phyloP scores from a whole-genome alignment of 2,329 filamentous ascomycete species.

The Polytolypa hystricis region DNA sequence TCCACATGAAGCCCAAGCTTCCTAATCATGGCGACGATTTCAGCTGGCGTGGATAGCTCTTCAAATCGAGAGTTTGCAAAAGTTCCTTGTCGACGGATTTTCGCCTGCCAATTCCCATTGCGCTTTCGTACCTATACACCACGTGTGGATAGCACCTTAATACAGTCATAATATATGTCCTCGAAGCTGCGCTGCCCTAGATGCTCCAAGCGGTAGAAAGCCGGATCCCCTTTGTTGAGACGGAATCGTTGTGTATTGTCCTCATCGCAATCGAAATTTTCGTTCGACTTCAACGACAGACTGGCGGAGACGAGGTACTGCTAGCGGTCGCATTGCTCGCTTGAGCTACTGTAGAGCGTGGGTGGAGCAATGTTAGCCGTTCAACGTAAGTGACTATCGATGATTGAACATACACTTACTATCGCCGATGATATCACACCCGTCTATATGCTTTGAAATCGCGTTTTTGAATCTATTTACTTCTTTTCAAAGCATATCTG shows the following conservation, averaged over 20 bases:
- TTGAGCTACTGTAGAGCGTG: too few relatives aligned
- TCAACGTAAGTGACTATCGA: too few relatives aligned
- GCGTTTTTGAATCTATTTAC: too few relatives aligned
- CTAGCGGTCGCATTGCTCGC: conserved; percentile 7
- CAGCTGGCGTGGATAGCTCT: conserved; percentile 14
- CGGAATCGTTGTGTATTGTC: conserved; percentile 7
- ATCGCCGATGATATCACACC: too few relatives aligned
- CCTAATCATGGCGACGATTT: conserved; percentile 11
- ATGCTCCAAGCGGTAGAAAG: conserved; percentile 12
- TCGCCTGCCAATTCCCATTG: conserved; percentile 18
- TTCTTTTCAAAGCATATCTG: too few relatives aligned
- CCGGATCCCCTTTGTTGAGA: conserved; percentile 12
- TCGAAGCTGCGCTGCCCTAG: conserved; percentile 12
- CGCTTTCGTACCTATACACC: conserved; percentile 19
- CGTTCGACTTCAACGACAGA: conserved; percentile 17
- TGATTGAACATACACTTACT: too few relatives aligned
- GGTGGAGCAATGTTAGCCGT: too few relatives aligned
- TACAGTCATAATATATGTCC: conserved; percentile 20
- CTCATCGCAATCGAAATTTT: conserved; percentile 16
- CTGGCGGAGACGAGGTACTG: conserved; percentile 5
- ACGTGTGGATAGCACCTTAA: conserved; percentile 12
- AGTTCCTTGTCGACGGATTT: conserved; percentile 11
- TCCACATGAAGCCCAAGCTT: conserved; percentile 4
- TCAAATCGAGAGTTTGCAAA: conserved; percentile 18
- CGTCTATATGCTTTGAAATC: too few relatives aligned